A percentile compares a stretch with the other conserved stretches of the same genome.
Evolutionary conservation across 331 rosid genomes (phyloP).

Genomic region (Erythrophleum ivorense): DNA sequence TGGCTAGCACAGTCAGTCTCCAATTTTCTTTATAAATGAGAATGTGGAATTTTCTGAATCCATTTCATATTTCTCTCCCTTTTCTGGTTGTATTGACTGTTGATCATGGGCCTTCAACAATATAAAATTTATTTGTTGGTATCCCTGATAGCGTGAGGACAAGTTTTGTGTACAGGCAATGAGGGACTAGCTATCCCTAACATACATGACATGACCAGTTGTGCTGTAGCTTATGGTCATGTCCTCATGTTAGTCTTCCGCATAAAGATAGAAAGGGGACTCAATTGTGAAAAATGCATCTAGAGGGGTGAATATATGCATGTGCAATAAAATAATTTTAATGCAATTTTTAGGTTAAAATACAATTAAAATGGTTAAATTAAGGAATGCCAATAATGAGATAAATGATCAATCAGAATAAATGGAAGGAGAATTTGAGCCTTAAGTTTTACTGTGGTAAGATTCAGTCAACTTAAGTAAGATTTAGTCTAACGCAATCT

Average conservation of each 20-base stretch:
- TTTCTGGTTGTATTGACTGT: conserved; percentile 15
- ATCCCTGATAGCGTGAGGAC: neutral
- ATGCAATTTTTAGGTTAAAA: no score
- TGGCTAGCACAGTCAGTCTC: conserved; percentile 11
- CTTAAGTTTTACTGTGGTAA: no score
- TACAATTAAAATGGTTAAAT: no score
- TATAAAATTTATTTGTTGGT: neutral
- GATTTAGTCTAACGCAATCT: no score
- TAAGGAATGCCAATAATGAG: no score
- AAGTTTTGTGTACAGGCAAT: conserved; percentile 7
- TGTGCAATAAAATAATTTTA: no score
- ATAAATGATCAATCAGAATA: no score
- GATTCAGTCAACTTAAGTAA: no score
- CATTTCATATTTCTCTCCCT: neutral
- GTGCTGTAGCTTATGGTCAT: neutral
- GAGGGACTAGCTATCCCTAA: neutral
- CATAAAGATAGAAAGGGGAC: neutral
- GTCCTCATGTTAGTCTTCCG: neutral
- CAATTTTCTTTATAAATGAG: conserved; percentile 21
- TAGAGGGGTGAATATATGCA: no score
- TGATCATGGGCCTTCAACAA: conserved; percentile 7
- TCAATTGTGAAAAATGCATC: no score
- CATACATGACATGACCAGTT: neutral
- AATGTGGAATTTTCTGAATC: neutral
- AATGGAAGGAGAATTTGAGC: no score